These are phyloP conservation scores for Haplosporangium sp. DNA, from an alignment of 371 early-diverging fungal genomes.

Conservation along the genomic window DNA sequence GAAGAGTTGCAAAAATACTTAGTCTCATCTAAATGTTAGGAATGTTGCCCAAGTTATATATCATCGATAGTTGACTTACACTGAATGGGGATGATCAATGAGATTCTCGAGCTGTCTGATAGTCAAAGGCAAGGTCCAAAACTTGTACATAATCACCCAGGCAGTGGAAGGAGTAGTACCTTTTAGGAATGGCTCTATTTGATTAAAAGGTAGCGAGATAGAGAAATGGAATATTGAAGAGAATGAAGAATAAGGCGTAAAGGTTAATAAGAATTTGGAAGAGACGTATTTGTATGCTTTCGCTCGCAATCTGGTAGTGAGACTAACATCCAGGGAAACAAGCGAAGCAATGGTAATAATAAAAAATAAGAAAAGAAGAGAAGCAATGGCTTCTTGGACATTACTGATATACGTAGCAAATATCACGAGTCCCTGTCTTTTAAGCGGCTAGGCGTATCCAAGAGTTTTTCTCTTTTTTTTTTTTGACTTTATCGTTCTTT, in stretches of 20 bases:
- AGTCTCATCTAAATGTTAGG: background rate
- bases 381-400: slow-evolving; percentile 31
- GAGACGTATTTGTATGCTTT: background rate
- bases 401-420: slow-evolving; percentile 43
- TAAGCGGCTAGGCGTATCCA: background rate
- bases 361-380: slow-evolving; percentile 7
- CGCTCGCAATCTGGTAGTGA: background rate
- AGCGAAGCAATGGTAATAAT: background rate
- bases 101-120: slow-evolving; percentile 82
- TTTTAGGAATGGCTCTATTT: slow-evolving; percentile 84
- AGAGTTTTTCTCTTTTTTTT: background rate
- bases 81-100: slow-evolving; percentile 83
- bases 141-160: slow-evolving; percentile 87
- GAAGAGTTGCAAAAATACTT: background rate
- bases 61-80: slow-evolving; percentile 63
- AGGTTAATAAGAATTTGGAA: slow-evolving; percentile 42
- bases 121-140: slow-evolving; percentile 85
- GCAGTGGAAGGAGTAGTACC: slow-evolving; percentile 87
- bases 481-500: background rate
- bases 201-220: background rate
- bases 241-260: background rate
- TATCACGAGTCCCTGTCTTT: slow-evolving; percentile 7
- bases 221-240: background rate
- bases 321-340: background rate
- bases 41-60: background rate